Percentiles rank a stretch among this genome's conserved stretches.
Conservation (phyloP, 1,139 yeast species). For the Taphrina confusa region DNA sequence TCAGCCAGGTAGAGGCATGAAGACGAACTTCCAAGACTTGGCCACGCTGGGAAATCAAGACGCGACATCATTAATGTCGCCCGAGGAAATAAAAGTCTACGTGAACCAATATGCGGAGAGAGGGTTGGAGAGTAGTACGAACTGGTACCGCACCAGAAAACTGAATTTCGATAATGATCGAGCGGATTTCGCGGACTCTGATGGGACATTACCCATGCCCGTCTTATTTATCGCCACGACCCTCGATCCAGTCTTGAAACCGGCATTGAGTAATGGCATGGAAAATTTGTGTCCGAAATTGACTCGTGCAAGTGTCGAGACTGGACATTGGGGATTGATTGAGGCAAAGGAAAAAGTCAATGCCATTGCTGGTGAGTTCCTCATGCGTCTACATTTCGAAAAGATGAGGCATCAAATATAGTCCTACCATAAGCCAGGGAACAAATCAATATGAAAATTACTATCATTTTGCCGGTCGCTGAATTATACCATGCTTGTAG, state of each 20-base stretch:
- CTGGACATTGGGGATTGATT: constrained; percentile 25
- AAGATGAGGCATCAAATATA: constrained; percentile 20
- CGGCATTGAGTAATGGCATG: constrained; percentile 17
- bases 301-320: constrained; percentile 13
- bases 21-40: background rate
- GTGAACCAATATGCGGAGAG: constrained; percentile 11
- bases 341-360: constrained; percentile 26
- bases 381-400: constrained; percentile 14
- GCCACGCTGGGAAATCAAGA: background rate
- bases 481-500: too few relatives aligned
- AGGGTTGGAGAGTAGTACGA: constrained; percentile 9
- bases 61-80: constrained; percentile 5
- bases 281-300: constrained; percentile 5
- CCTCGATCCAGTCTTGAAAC: constrained; percentile 30
- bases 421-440: too few relatives aligned
- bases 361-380: constrained; percentile 12
- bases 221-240: constrained; percentile 28
- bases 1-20: constrained; percentile 30
- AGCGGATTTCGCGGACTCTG: constrained; percentile 4
- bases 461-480: too few relatives aligned
- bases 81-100: constrained; percentile 12
- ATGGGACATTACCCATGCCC: constrained; percentile 12
- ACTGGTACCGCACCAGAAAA: constrained; percentile 30
- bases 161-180: constrained; percentile 27
- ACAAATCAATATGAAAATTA: too few relatives aligned